Percentiles rank a stretch among this genome's conserved stretches.
Conservation (phyloP, 2,329 filamentous ascomycete genomes). For the Clonostachys solani region DNA sequence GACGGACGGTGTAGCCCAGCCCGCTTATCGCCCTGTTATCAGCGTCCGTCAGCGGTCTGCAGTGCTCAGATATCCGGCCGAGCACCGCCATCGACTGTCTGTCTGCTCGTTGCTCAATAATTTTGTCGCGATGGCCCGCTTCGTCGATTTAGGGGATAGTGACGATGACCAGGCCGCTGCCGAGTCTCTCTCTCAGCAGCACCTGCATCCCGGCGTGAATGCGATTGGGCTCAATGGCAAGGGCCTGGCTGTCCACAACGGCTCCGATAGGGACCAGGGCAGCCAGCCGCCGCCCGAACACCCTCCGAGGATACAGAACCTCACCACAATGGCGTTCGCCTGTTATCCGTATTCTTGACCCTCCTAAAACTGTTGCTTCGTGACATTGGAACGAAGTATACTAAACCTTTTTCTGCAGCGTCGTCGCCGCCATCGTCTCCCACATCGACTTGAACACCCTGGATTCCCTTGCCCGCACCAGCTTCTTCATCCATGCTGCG, state of each 20-base stretch:
- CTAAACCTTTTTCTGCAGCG: slow-evolving; percentile 43
- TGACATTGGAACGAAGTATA: neutral
- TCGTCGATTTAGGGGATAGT: slow-evolving; percentile 5
- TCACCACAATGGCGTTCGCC: slow-evolving; percentile 21
- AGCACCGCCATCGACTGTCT: too few relatives aligned
- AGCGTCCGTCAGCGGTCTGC: too few relatives aligned
- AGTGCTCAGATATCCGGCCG: too few relatives aligned
- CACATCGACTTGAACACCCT: slow-evolving; percentile 84
- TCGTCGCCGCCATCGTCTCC: slow-evolving; percentile 70
- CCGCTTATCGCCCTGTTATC: too few relatives aligned
- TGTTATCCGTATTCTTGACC: slow-evolving; percentile 25
- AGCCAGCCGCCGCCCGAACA: slow-evolving; percentile 1
- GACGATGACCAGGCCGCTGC: slow-evolving; percentile 1
- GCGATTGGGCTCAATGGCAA: neutral
- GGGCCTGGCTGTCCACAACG: neutral
- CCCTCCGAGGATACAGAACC: slow-evolving; percentile 9
- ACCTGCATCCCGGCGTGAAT: neutral
- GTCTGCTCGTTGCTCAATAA: too few relatives aligned
- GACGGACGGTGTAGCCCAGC: too few relatives aligned
- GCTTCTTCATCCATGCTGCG: slow-evolving; percentile 72
- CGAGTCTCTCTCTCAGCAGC: neutral
- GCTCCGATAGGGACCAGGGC: neutral
- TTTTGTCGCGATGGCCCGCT: slow-evolving; percentile 3
- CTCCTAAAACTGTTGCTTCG: neutral
- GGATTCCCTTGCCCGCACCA: slow-evolving; percentile 77